phyloP scores from a whole-genome alignment of 176 grass and related monocot species.

The Aegilops bicornis region DNA sequence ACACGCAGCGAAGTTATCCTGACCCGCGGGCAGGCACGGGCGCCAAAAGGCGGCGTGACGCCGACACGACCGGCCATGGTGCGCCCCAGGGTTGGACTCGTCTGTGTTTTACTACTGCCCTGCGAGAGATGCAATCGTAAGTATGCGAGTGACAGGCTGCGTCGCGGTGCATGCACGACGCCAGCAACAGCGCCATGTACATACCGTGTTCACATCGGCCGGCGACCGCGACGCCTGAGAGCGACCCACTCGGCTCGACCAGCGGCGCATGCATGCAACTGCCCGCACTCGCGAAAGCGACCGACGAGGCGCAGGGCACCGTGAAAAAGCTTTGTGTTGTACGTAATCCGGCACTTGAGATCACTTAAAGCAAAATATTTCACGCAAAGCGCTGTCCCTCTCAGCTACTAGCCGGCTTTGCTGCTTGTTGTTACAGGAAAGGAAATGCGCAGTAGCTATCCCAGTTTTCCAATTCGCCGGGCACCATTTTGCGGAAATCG shows the following conservation, averaged over 20 bases:
- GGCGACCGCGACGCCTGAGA: constrained; percentile 8
- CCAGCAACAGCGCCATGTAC: background rate
- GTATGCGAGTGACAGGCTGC: constrained; percentile 1
- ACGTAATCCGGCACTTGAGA: background rate
- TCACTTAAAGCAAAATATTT: background rate
- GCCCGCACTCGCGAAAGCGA: constrained; percentile 1
- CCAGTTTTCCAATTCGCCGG: too few species aligned
- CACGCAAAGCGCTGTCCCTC: background rate
- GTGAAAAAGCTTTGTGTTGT: background rate
- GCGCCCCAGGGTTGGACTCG: constrained; percentile 28
- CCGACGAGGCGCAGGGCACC: background rate
- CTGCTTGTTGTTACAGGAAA: too few species aligned
- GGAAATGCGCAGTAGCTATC: too few species aligned
- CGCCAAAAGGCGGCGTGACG: background rate
- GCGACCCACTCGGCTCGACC: constrained; percentile 28
- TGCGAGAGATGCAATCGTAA: background rate
- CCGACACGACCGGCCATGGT: constrained; percentile 24
- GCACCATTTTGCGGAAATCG: too few species aligned
- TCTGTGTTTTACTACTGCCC: background rate
- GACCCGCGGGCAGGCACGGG: background rate
- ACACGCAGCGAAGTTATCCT: background rate
- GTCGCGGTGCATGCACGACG: constrained; percentile 32
- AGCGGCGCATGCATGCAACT: too few species aligned
- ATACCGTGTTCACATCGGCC: background rate
- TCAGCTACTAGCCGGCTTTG: background rate